These are phyloP conservation scores for Zygoascus tannicola DNA, from an alignment of 805 yeast genomes.

Conservation along the genomic window DNA sequence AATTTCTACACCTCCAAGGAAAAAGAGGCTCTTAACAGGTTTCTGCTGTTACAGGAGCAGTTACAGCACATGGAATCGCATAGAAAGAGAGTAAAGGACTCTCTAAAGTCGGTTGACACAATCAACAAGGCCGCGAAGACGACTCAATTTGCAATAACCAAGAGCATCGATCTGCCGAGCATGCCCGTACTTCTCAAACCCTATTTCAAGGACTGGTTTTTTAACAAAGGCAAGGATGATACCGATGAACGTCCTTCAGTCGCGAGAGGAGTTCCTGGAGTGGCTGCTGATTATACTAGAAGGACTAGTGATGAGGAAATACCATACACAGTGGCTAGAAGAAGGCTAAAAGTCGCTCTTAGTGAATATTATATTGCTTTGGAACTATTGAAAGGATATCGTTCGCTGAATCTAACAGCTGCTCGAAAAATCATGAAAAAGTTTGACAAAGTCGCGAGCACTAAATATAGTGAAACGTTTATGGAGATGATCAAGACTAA, in stretches of 20 bases:
- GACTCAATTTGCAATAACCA: constrained; percentile 5
- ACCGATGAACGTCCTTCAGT: constrained; percentile 22
- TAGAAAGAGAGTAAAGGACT: not conserved
- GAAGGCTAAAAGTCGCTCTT: constrained; percentile 59
- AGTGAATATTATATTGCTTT: constrained; percentile 66
- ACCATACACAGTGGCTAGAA: constrained; percentile 55
- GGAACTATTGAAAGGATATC: constrained; percentile 60
- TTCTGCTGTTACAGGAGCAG: constrained; percentile 57
- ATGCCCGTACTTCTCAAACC: constrained; percentile 11
- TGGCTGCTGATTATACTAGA: constrained; percentile 28
- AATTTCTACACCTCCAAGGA: constrained; percentile 53
- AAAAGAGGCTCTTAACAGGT: constrained; percentile 49
- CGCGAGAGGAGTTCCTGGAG: constrained; percentile 8
- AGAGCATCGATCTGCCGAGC: constrained; percentile 16
- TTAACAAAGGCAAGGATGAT: constrained; percentile 3
- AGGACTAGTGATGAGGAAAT: constrained; percentile 27
- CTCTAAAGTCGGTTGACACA: not conserved
- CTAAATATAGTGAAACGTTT: constrained; percentile 38
- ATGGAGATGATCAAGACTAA: constrained; percentile 48
- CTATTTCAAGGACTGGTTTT: not conserved
- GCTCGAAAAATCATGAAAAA: constrained; percentile 84
- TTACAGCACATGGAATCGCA: constrained; percentile 28
- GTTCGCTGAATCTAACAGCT: constrained; percentile 75
- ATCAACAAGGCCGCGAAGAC: constrained; percentile 8
- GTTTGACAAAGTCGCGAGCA: constrained; percentile 64